Evolutionary conservation across 2,329 filamentous ascomycete species (phyloP).

Genomic region (Alternaria sp.): DNA sequence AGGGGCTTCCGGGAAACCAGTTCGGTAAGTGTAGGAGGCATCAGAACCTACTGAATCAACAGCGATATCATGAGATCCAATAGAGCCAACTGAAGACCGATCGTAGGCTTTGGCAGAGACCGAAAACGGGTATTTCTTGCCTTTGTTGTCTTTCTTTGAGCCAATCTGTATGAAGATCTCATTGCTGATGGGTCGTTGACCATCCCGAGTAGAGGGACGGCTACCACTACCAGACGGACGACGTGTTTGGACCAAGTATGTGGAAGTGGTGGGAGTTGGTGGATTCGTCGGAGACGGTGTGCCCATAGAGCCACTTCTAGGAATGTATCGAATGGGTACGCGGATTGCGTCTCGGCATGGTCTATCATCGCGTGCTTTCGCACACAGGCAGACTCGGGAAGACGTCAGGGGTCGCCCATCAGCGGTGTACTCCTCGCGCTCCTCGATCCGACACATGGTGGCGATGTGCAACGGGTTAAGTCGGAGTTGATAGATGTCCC

Average conservation of each 20-base stretch:
- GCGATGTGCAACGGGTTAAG: background rate
- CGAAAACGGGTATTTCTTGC: constrained; percentile 32
- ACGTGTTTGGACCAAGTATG: constrained; percentile 32
- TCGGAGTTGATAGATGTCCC: background rate
- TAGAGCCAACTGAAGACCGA: constrained; percentile 33
- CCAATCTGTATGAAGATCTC: constrained; percentile 40
- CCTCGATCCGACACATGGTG: constrained; percentile 43
- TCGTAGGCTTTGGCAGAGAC: constrained; percentile 28
- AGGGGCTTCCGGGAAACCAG: constrained; percentile 40
- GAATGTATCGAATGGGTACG: constrained; percentile 31
- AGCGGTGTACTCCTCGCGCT: constrained; percentile 33
- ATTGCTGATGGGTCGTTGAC: constrained; percentile 26
- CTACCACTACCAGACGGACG: constrained; percentile 29
- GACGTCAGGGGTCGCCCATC: constrained; percentile 35
- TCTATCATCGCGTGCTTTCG: constrained; percentile 26
- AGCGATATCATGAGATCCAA: constrained; percentile 30
- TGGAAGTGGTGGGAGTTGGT: constrained; percentile 35
- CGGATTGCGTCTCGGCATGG: constrained; percentile 35
- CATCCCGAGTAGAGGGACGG: constrained; percentile 37
- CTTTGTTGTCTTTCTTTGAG: constrained; percentile 31
- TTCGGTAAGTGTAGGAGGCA: constrained; percentile 38
- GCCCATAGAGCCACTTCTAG: constrained; percentile 16
- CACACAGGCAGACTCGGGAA: constrained; percentile 33
- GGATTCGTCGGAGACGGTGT: constrained; percentile 41
- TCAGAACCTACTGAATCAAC: constrained; percentile 41